These are phyloP conservation scores for Plasmopara muralis DNA, from an alignment of 352 stramenopile genomes.

Conservation along the genomic window DNA sequence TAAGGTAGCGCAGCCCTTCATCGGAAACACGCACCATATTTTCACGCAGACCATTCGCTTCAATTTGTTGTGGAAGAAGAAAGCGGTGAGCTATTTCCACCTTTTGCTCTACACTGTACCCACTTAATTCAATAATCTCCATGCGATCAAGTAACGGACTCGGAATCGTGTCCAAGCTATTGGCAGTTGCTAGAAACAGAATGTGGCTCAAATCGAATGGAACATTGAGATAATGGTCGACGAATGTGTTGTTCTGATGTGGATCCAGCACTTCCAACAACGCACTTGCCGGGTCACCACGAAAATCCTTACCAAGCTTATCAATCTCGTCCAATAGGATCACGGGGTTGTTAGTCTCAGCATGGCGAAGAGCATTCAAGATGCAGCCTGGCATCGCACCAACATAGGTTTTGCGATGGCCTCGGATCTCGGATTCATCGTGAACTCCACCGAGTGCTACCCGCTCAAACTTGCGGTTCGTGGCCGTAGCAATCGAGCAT, in stretches of 20 bases:
- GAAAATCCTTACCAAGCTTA: too few relatives aligned
- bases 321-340: too few relatives aligned
- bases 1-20: slow-evolving; percentile 57
- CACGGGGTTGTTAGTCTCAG: slow-evolving; percentile 71
- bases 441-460: too few relatives aligned
- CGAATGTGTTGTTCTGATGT: too few relatives aligned
- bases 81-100: slow-evolving; percentile 74
- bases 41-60: slow-evolving; percentile 58
- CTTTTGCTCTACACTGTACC: slow-evolving; percentile 82
- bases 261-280: too few relatives aligned
- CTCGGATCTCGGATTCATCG: slow-evolving; percentile 78
- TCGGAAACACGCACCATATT: slow-evolving; percentile 43
- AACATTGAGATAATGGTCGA: too few relatives aligned
- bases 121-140: slow-evolving; percentile 77
- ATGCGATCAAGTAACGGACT: slow-evolving; percentile 74
- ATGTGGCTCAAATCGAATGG: too few relatives aligned
- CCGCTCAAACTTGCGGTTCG: too few relatives aligned
- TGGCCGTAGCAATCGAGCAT: too few relatives aligned
- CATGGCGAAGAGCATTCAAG: slow-evolving; percentile 67
- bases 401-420: slow-evolving; percentile 83
- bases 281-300: too few relatives aligned
- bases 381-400: slow-evolving; percentile 82
- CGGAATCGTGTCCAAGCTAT: slow-evolving; percentile 67
- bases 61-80: slow-evolving; percentile 70
- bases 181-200: too few relatives aligned